Evolutionary conservation across 768 basidiomycete species (phyloP), one percentile per base, ranked within the genome.

Genomic region (Leccinum subtestaceum): DNA sequence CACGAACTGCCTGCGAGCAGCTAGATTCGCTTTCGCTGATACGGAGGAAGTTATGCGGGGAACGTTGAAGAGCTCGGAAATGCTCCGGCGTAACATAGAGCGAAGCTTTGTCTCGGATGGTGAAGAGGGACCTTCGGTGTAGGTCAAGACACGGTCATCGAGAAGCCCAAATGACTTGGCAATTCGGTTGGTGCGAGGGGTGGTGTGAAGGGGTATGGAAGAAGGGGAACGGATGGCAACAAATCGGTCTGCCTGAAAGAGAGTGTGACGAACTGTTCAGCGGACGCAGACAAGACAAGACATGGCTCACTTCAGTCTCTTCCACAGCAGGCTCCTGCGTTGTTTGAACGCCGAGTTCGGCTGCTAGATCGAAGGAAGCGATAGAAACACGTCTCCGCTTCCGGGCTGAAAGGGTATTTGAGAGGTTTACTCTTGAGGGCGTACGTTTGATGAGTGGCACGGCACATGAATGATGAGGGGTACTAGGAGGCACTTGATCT

Each of bases 121-220:
- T 5, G 67, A 64, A 50, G 65, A 63, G 2, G 72, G 56, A 1
- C 73, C 73, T 36, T 84, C 81, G 43, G 76, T 74, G 68, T 78
- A 87, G 50, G 75, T 81, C 55, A 88, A 73, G 31, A 88, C 67
- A 19, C 80, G 78, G 59, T 83, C 83, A 62, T 82, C 82, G 8
- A 80, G 63, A 38, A 88, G 77, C 8, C 86, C 87, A 47, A 87
- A 84, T 25, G 81, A 74, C 62, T 81, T 81, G 63, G 84, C 83
- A 48, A 88, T 85, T 21, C 87, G 81, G 55, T 80, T 82, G n/a
- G 87, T 85, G 17, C 87, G 82, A 12, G 87, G 87, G 2, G 86
- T 88, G 36, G 75, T 79, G 56, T 84, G 80, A 49, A 88, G 79
- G 4, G 87, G 86, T 8, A 85, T 65, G 10, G 77, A 70, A 7